phyloP scores from a whole-genome alignment of 2,329 filamentous ascomycete species.

The Fusarium sp. region DNA sequence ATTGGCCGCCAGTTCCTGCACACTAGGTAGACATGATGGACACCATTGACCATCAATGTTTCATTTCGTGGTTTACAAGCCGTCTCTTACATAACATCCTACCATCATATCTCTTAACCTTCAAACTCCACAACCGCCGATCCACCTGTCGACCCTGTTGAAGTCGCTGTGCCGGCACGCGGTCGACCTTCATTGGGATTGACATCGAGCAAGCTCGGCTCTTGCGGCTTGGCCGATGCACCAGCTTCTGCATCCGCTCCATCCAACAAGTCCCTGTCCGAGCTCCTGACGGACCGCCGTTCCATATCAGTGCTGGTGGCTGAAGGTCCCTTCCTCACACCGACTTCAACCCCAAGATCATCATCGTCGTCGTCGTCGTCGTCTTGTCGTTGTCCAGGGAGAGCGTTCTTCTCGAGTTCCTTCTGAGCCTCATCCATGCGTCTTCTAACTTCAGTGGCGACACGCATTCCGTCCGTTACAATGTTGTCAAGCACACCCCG shows the following conservation, averaged over 20 bases:
- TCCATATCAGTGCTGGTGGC: slow-evolving; percentile 69
- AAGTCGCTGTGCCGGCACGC: slow-evolving; percentile 48
- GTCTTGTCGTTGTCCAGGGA: slow-evolving; percentile 74
- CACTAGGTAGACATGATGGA: slow-evolving; percentile 27
- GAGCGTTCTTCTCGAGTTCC: slow-evolving; percentile 87
- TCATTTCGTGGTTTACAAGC: slow-evolving; percentile 36
- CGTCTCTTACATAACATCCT: slow-evolving; percentile 12
- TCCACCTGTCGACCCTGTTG: slow-evolving; percentile 51
- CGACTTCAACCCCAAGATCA: slow-evolving; percentile 62
- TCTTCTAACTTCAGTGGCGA: slow-evolving; percentile 90
- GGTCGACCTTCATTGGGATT: slow-evolving; percentile 48
- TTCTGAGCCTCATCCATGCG: slow-evolving; percentile 96
- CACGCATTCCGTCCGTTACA: slow-evolving; percentile 96
- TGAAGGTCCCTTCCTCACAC: slow-evolving; percentile 55
- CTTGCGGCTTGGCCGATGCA: slow-evolving; percentile 55
- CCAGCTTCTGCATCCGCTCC: slow-evolving; percentile 81
- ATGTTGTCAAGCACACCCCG: slow-evolving; percentile 97
- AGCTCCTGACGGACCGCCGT: slow-evolving; percentile 74
- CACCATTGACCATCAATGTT: slow-evolving; percentile 28
- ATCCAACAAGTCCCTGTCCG: slow-evolving; percentile 79
- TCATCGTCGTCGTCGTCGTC: slow-evolving; percentile 80
- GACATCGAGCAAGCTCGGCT: slow-evolving; percentile 55
- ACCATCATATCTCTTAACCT: slow-evolving; percentile 47
- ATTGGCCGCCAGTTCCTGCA: slow-evolving; percentile 18
- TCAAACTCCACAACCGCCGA: slow-evolving; percentile 62